Percentiles rank a stretch among this genome's conserved stretches.
Evolutionary conservation across 176 grass and related monocot species (phyloP).

Genomic region (Cocos nucifera): DNA sequence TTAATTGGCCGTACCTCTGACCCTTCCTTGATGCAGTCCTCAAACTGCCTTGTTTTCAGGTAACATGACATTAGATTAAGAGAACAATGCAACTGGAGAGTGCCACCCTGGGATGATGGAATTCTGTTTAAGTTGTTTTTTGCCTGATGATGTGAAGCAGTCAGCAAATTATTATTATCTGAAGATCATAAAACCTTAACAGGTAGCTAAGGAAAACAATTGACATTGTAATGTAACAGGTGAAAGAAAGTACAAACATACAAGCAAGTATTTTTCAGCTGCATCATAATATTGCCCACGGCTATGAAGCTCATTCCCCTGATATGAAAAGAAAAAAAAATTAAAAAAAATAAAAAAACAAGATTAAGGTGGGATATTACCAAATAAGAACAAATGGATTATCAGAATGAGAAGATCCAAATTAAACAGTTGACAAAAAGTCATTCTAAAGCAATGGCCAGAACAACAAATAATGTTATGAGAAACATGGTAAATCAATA

Average conservation of each 20-base stretch:
- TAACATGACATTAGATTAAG: slow-evolving; percentile 99
- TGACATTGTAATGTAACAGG: too few species aligned
- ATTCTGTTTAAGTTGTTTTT: slow-evolving; percentile 76
- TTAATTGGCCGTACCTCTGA: slow-evolving; percentile 58
- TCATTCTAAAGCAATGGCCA: too few species aligned
- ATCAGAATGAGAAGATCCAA: too few species aligned
- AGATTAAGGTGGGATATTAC: too few species aligned
- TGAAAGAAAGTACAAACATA: slow-evolving; percentile 28
- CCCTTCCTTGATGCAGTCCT: slow-evolving; percentile 84
- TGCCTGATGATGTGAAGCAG: slow-evolving; percentile 43
- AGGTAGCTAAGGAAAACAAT: too few species aligned
- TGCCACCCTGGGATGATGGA: slow-evolving; percentile 35
- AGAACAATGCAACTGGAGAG: slow-evolving; percentile 68
- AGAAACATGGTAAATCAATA: too few species aligned
- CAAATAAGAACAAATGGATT: too few species aligned
- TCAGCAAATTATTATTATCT: slow-evolving; percentile 1
- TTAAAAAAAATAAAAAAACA: not conserved
- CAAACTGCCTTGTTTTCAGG: slow-evolving; percentile 57
- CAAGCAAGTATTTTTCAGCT: slow-evolving; percentile 79
- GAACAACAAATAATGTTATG: too few species aligned
- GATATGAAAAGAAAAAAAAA: slow-evolving; percentile 9
- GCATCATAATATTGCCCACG: slow-evolving; percentile 60
- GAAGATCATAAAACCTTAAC: too few species aligned
- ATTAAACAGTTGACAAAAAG: too few species aligned
- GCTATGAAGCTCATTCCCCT: slow-evolving; percentile 91